Base-by-base conservation (phyloP, 2,329 filamentous ascomycete species). In the Mycosphaerella arachidis region DNA sequence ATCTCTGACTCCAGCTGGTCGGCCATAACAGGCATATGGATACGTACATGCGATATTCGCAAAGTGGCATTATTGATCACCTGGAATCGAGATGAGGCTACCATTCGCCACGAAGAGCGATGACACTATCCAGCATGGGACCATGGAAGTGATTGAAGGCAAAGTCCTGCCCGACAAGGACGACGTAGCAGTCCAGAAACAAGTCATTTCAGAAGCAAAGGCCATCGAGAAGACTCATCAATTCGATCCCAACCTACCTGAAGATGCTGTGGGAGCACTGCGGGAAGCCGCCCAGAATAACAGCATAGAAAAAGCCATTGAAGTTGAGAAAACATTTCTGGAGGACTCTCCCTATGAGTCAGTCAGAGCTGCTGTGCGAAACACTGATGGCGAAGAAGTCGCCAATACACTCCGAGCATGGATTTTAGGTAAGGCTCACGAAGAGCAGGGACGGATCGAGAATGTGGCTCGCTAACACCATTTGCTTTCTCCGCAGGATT, bases 331-430 rank as follows among this genome's bases (percentile, higher is more conserved):
- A n/a, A 48, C 51, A 8, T 62, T 62, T 52, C 48, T 53, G n/a
- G 59, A 64, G 24, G 55, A 57, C 20, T 63, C 61, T 10, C 63
- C 63, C 3, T 65, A 65, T 54, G 65, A 66, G 13, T 59, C 58
- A 9, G 67, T 79, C 9, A 73, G 77, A 30, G 76, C 77, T 16
- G 77, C 76, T n/a, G 79, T 81, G 9, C 74, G 76, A 24, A 76
- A 77, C 52, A 74, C 70, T 2, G 79, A 81, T 63, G 74, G 73
- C n/a, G 76, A 73, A 35, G 77, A 76, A 56, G 53, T 63, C 18
- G 63, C 65, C 18, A 67, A 66, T 69, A 80, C 78, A 1, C 65
- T 79, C 5, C 72, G 77, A 46, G 77, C 77, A 33, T 80, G 78
- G 77, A 59, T 78, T 8, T 63, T 80, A 3, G 40, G 48, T 18